Percentiles rank a stretch among this genome's conserved stretches.
Evolutionary conservation across 257 asterid species (phyloP).

Genomic region (Catharanthus roseus): DNA sequence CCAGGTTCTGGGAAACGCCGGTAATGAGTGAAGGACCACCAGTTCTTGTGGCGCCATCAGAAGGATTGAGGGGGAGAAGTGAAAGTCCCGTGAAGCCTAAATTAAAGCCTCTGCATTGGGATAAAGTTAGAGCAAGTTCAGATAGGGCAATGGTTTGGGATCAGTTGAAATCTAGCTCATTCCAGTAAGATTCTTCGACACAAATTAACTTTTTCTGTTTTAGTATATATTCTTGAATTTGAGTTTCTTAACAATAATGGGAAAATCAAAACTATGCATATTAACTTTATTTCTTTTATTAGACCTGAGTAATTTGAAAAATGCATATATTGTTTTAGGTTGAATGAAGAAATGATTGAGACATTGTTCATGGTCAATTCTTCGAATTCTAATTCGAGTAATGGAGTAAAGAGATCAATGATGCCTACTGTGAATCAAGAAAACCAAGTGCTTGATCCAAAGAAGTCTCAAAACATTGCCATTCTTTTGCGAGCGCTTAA

Average conservation of each 20-base stretch:
- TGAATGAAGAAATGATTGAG: constrained; percentile 84
- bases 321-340: constrained; percentile 35
- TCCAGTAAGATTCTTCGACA: constrained; percentile 48
- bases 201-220: not conserved
- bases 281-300: not conserved
- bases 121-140: constrained; percentile 73
- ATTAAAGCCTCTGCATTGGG: constrained; percentile 86
- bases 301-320: not conserved
- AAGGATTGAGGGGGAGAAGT: constrained; percentile 18
- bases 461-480: constrained; percentile 77
- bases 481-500: constrained; percentile 67
- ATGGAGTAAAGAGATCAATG: constrained; percentile 28
- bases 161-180: constrained; percentile 62
- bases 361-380: constrained; percentile 48
- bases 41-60: constrained; percentile 47
- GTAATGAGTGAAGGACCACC: constrained; percentile 48
- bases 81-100: constrained; percentile 50
- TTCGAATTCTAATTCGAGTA: constrained; percentile 36
- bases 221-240: not conserved
- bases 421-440: constrained; percentile 36
- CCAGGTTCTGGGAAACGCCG: constrained; percentile 49
- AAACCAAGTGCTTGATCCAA: constrained; percentile 55
- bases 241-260: not conserved
- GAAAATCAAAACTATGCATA: not conserved
- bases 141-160: constrained; percentile 84